A percentile compares a stretch with the other conserved stretches of the same genome.
phyloP scores from a whole-genome alignment of 2,329 filamentous ascomycete species.

The Stemphylium vesicarium region DNA sequence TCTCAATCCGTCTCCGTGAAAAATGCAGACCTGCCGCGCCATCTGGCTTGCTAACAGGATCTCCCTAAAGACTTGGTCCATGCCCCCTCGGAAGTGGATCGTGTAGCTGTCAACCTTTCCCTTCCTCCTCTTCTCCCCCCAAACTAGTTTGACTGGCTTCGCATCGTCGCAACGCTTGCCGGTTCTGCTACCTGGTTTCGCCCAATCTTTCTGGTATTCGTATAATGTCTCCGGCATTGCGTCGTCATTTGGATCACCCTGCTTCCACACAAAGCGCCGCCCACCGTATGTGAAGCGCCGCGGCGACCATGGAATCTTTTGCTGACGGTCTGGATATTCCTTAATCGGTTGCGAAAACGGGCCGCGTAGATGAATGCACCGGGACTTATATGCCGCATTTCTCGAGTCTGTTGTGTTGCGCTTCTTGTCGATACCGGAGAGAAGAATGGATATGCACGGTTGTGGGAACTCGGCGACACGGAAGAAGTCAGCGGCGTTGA shows the following conservation, averaged over 20 bases:
- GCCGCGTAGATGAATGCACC: conserved; percentile 42
- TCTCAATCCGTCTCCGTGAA: conserved; percentile 46
- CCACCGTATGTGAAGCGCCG: conserved; percentile 48
- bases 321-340: conserved; percentile 46
- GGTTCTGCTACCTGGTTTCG: conserved; percentile 45
- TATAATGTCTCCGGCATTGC: conserved; percentile 48
- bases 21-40: conserved; percentile 44
- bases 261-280: conserved; percentile 52
- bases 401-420: conserved; percentile 27
- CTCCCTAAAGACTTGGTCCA: conserved; percentile 48
- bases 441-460: conserved; percentile 41
- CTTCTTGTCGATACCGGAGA: conserved; percentile 46
- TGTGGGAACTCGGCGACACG: conserved; percentile 44
- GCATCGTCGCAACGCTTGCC: conserved; percentile 47
- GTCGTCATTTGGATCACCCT: conserved; percentile 56
- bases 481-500: conserved; percentile 45
- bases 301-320: conserved; percentile 48
- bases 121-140: conserved; percentile 47
- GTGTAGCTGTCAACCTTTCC: conserved; percentile 48
- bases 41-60: conserved; percentile 48
- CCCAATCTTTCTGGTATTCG: conserved; percentile 44
- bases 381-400: conserved; percentile 45
- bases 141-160: conserved; percentile 37
- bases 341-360: conserved; percentile 44
- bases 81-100: conserved; percentile 46